Conservation (phyloP, 164 flowering plant genomes). For the Kingdonia uniflora region DNA sequence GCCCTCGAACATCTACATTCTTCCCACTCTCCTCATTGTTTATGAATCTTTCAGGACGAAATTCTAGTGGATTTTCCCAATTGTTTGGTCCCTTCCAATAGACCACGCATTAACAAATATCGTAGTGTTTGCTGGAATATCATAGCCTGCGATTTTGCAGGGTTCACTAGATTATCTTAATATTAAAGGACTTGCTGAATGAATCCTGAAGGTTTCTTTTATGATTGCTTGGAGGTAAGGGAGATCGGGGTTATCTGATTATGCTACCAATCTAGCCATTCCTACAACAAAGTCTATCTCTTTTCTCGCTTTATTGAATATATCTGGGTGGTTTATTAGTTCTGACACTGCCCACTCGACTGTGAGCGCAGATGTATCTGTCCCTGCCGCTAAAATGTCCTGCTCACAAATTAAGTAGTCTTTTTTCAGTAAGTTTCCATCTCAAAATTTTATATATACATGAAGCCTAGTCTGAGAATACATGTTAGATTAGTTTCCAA, state of each 20-base stretch:
- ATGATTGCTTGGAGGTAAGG: slow-evolving; percentile 38
- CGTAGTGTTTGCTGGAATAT: slow-evolving; percentile 32
- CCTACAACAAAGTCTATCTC: slow-evolving; percentile 37
- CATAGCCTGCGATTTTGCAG: slow-evolving; percentile 28
- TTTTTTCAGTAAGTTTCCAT: too few species aligned
- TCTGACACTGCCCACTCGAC: slow-evolving; percentile 39
- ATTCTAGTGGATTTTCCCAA: slow-evolving; percentile 48
- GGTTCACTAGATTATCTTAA: slow-evolving; percentile 22
- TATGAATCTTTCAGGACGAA: slow-evolving; percentile 50
- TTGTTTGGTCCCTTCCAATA: slow-evolving; percentile 40
- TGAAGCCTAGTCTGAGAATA: too few species aligned
- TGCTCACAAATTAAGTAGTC: slow-evolving; percentile 1
- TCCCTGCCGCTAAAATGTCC: slow-evolving; percentile 35
- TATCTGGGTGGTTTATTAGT: slow-evolving; percentile 27
- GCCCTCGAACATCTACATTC: slow-evolving; percentile 23
- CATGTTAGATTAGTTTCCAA: too few species aligned
- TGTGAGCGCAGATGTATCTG: slow-evolving; percentile 29
- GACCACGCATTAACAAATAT: slow-evolving; percentile 45
- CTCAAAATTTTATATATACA: too few species aligned
- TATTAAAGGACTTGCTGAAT: slow-evolving; percentile 42
- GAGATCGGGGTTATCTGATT: slow-evolving; percentile 27
- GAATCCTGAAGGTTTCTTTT: slow-evolving; percentile 48
- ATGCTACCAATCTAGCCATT: slow-evolving; percentile 21
- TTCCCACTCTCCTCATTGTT: slow-evolving; percentile 8
- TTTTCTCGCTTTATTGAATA: slow-evolving; percentile 21